Evolutionary conservation across 352 stramenopile species (phyloP).

Genomic region (Blastocystis sp.): DNA sequence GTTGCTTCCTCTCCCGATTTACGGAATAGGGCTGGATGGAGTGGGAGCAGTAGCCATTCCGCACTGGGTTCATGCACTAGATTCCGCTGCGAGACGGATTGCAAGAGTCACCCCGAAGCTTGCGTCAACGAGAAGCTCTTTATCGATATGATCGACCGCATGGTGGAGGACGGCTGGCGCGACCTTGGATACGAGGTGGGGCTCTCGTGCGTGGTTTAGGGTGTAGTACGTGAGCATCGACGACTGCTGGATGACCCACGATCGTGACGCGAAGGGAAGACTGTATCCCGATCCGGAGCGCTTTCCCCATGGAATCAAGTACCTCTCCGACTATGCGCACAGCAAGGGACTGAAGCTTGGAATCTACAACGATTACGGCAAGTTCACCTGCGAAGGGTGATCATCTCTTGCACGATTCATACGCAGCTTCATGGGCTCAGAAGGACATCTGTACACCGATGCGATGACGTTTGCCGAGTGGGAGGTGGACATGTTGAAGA

Average conservation of each 20-base stretch:
- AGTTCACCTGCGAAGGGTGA: conserved; percentile 72
- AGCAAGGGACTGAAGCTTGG: conserved; percentile 72
- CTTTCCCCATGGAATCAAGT: conserved; percentile 73
- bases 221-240: neutral
- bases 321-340: conserved; percentile 71
- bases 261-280: conserved; percentile 44
- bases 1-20: neutral
- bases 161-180: conserved; percentile 71
- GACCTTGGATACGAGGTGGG: conserved; percentile 72
- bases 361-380: conserved; percentile 73
- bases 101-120: conserved; percentile 69
- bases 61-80: conserved; percentile 74
- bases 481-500: conserved; percentile 75
- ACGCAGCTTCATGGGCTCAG: conserved; percentile 45
- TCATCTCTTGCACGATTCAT: neutral
- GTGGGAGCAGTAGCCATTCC: neutral
- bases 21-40: neutral
- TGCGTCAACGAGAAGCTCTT: conserved; percentile 72
- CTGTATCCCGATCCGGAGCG: conserved; percentile 71
- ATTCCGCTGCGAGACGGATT: conserved; percentile 75
- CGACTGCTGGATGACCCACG: conserved; percentile 73
- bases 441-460: conserved; percentile 73
- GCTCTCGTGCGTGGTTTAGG: neutral
- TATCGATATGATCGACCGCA: conserved; percentile 70
- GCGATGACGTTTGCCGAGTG: conserved; percentile 73